Evolutionary conservation across 163 green algal genomes (phyloP), one percentile per base, ranked within the genome.

Genomic region (Chloromonas sp.): DNA sequence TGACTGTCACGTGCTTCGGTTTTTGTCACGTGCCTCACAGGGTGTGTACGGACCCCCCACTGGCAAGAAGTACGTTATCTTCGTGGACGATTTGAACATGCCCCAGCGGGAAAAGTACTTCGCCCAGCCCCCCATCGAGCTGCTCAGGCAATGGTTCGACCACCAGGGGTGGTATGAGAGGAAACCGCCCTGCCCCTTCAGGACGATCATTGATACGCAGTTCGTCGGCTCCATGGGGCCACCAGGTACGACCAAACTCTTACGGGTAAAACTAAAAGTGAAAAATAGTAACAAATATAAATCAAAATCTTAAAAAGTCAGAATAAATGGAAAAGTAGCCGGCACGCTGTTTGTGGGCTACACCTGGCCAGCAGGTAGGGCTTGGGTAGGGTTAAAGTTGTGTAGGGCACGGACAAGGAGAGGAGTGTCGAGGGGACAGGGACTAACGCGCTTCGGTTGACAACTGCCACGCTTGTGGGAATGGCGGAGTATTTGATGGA

Each of bases 11-110:
- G 36, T 36, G 36, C 36, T 36, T 36, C 36, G 36, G 36, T 36
- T 36, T 36, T 36, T 36, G 36, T 36, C 36, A 36, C 14, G 13
- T 85, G 58, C 58, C 2, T 2, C 78, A 8, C 83, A 82, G 79
- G 92, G 93, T 71, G 92, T 96, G 84, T 96, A 91, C 85, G 94
- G 94, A 3, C 94, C 93, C 2, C 91, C 92, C 61, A 86, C 83
- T n/a, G 93, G 94, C 81, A 95, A 94, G 89, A 91, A 89, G 70
- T 94, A 91, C 84, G 90, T 96, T 14, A 85, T 96, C 3, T 94
- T 94, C 81, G 90, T 97, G 14, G 94, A 97, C 82, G 94, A 97
- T 86, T 82, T 97, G 58, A 97, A 97, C 91, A 97, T 97, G 94
- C 94, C 94, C 14, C 58, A 93, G 91, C 87, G 91, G 1, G 92